Evolutionary conservation across 2,329 filamentous ascomycete genomes (phyloP).

Genomic region (Penicillium capsulatum): DNA sequence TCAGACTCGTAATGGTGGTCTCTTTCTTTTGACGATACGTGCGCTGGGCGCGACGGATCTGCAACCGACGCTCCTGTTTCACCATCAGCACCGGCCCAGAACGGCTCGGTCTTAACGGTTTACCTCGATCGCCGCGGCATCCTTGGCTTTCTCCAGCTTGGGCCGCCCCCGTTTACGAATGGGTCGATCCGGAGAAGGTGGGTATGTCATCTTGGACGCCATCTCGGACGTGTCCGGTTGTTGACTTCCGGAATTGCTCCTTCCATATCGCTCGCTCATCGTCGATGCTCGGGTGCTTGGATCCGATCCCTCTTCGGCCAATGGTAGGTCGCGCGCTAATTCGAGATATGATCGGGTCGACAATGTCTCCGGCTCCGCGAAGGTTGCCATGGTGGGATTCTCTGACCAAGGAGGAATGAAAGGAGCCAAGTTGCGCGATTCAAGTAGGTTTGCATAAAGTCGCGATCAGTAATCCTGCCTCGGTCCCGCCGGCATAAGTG

Average conservation of each 20-base stretch:
- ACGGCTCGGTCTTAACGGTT: neutral
- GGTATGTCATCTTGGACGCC: neutral
- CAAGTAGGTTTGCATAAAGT: no score
- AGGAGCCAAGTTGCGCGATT: no score
- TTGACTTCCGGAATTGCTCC: no score
- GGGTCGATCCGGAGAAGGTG: constrained; percentile 9
- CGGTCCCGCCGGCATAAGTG: no score
- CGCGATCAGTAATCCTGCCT: constrained; percentile 1
- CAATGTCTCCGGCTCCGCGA: constrained; percentile 9
- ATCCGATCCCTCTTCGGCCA: neutral
- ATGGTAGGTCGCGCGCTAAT: neutral
- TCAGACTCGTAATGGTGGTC: constrained; percentile 68
- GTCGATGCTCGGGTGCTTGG: no score
- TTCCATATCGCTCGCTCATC: no score
- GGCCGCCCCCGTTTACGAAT: constrained; percentile 21
- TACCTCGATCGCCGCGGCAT: constrained; percentile 23
- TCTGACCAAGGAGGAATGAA: no score
- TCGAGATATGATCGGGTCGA: constrained; percentile 22
- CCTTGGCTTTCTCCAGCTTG: constrained; percentile 16
- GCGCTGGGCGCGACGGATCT: constrained; percentile 80
- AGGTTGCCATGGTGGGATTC: constrained; percentile 9
- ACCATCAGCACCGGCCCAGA: constrained; percentile 5
- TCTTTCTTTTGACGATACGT: constrained; percentile 85
- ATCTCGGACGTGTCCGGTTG: no score
- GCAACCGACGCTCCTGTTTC: constrained; percentile 60